Percentiles rank a stretch among this genome's conserved stretches.
phyloP scores from a whole-genome alignment of 2,329 filamentous ascomycete genomes.

The Penicillium concentricum region DNA sequence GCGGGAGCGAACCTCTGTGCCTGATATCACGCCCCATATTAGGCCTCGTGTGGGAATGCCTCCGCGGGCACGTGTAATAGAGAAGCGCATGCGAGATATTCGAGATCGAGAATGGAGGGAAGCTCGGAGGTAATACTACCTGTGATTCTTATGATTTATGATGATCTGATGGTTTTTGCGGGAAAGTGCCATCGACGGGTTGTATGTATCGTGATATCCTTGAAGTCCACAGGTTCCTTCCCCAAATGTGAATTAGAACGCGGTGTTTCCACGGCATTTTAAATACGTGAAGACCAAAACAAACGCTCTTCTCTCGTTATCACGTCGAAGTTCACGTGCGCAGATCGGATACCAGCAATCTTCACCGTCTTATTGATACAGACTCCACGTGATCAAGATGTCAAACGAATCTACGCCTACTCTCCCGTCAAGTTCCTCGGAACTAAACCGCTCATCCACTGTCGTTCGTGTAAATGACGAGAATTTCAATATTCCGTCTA shows the following conservation, averaged over 20 bases:
- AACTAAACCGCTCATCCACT: not conserved
- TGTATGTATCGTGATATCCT: not conserved
- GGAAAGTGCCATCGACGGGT: not conserved
- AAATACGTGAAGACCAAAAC: not conserved
- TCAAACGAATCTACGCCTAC: not conserved
- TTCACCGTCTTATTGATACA: not conserved
- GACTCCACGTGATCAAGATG: not conserved
- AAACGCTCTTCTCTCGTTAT: not conserved
- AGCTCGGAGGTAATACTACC: conserved; percentile 16
- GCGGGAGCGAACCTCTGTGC: conserved; percentile 38
- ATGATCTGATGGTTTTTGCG: not conserved
- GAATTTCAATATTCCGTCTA: not conserved
- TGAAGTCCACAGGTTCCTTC: not conserved
- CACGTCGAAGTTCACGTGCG: not conserved
- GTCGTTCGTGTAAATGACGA: not conserved
- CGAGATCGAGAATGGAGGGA: conserved; percentile 29
- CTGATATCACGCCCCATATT: not conserved
- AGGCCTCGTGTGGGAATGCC: conserved; percentile 18
- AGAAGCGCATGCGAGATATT: conserved; percentile 25
- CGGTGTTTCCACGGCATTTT: not conserved
- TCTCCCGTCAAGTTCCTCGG: not conserved
- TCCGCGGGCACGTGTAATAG: conserved; percentile 18
- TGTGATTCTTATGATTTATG: not conserved
- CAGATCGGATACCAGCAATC: not conserved
- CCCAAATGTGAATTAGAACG: not conserved